Evolutionary conservation across 176 grass and related monocot genomes (phyloP).

Genomic region (Bothriochloa decipiens): DNA sequence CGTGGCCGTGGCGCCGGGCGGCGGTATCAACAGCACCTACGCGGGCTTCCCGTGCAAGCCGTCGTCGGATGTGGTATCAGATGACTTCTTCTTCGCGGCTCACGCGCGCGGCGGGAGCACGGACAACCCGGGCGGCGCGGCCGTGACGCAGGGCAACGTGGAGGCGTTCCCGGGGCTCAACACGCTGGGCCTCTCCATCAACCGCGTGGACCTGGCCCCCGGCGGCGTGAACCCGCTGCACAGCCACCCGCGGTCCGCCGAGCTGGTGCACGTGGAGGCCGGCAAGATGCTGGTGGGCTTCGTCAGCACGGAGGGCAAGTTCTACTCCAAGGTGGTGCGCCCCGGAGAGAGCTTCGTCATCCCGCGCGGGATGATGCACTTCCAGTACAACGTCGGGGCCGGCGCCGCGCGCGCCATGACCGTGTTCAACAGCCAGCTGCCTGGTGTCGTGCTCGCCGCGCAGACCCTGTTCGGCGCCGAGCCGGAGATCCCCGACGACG

Average conservation of each 20-base stretch:
- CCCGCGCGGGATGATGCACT: slow-evolving; percentile 76
- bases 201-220: slow-evolving; percentile 77
- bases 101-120: slow-evolving; percentile 41
- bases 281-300: slow-evolving; percentile 73
- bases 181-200: slow-evolving; percentile 83
- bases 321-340: slow-evolving; percentile 59
- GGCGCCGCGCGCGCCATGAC: slow-evolving; percentile 51
- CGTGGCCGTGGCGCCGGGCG: slow-evolving; percentile 43
- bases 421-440: slow-evolving; percentile 83
- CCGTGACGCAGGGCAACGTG: slow-evolving; percentile 53
- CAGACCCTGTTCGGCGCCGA: slow-evolving; percentile 45
- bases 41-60: slow-evolving; percentile 66
- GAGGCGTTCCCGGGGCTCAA: slow-evolving; percentile 75
- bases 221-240: slow-evolving; percentile 85
- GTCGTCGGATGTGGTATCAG: slow-evolving; percentile 49
- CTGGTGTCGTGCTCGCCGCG: slow-evolving; percentile 57
- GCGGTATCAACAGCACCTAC: not conserved
- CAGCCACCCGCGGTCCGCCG: slow-evolving; percentile 70
- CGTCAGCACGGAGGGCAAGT: slow-evolving; percentile 56
- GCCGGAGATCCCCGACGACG: slow-evolving; percentile 65
- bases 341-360: slow-evolving; percentile 67
- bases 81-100: slow-evolving; percentile 83
- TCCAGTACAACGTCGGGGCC: slow-evolving; percentile 64
- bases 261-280: slow-evolving; percentile 58
- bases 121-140: slow-evolving; percentile 37